Base-by-base conservation (phyloP, 1,284 basidiomycete genomes). In the Sanguinoderma infundibulare region DNA sequence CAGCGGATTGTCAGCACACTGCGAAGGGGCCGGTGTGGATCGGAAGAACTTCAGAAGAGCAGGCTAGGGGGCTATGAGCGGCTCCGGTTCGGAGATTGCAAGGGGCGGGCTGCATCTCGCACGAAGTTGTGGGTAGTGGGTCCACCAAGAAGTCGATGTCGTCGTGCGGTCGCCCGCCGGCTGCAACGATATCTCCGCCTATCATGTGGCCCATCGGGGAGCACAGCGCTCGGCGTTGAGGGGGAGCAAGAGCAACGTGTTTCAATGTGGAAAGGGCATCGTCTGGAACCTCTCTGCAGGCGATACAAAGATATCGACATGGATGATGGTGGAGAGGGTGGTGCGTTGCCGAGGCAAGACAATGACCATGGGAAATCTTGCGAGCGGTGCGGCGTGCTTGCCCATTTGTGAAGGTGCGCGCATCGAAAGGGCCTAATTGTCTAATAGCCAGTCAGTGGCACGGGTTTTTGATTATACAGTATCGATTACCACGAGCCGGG, bases 161-260 rank as follows among this genome's bases (percentile, higher is more conserved):
- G 28, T 28, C 28, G 14, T 6, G 17, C 28, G 30, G 28, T 30
- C 46, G 34, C n/a, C 24, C 3, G 8, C 42, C 42, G 46, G 46
- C 28, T 32, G n/a, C 17, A 17, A 49, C 14, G 30, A n/a, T 49
- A 52, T 51, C 50, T 58, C 56, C 56, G 56, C 56, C 56, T 58
- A 32, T 42, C 35, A 44, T 22, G 54, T 32, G 54, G 14, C 30
- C n/a, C 30, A 32, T 8, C 30, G 46, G 17, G 14, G 6, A 17
- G 17, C n/a, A n/a, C 14, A 24, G 42, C 42, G 42, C 42, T 14
- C 22, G 28, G 14, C 5, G 10, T 46, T 17, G 42, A 40, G 39
- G 2, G 42, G n/a, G 22, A 10, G 39, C 39, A 40, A 14, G 22
- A 14, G 10, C 22, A 24, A 14, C 42, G 22, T 10, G n/a, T 14